Percentiles rank a stretch among this genome's conserved stretches.
Conservation (phyloP, 345 rosid species). For the Ailanthus altissimus region DNA sequence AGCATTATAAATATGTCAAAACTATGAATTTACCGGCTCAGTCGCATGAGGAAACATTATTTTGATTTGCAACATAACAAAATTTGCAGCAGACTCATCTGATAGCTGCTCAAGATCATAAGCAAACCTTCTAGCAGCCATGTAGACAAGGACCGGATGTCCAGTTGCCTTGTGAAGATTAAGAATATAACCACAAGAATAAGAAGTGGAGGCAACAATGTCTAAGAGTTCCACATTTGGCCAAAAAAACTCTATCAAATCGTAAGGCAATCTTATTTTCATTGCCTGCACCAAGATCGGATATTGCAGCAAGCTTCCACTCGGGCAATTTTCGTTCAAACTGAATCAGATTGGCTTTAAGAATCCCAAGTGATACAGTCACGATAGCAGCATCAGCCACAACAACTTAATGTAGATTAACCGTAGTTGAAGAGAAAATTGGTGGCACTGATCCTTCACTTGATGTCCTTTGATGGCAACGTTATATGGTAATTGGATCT, state of each 20-base stretch:
- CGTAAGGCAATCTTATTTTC: slow-evolving; percentile 80
- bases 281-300: slow-evolving; percentile 76
- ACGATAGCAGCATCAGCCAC: slow-evolving; percentile 77
- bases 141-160: slow-evolving; percentile 78
- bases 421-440: too few relatives aligned
- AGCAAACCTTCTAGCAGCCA: slow-evolving; percentile 86
- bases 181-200: slow-evolving; percentile 83
- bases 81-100: slow-evolving; percentile 58
- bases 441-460: too few relatives aligned
- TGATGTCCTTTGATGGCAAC: too few relatives aligned
- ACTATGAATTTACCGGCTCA: slow-evolving; percentile 53
- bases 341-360: slow-evolving; percentile 74
- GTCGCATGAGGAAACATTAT: slow-evolving; percentile 85
- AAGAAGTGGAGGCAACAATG: slow-evolving; percentile 67
- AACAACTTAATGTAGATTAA: slow-evolving; percentile 2
- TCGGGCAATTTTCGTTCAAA: slow-evolving; percentile 83
- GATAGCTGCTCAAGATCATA: slow-evolving; percentile 69
- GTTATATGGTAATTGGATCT: too few relatives aligned
- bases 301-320: slow-evolving; percentile 79
- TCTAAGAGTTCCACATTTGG: slow-evolving; percentile 81
- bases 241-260: slow-evolving; percentile 74
- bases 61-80: slow-evolving; percentile 74
- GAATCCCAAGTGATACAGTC: slow-evolving; percentile 79
- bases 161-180: slow-evolving; percentile 90
- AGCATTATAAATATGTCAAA: not conserved